Conservation (phyloP, 495 filamentous ascomycete species). For the Baudoinia panamericana region DNA sequence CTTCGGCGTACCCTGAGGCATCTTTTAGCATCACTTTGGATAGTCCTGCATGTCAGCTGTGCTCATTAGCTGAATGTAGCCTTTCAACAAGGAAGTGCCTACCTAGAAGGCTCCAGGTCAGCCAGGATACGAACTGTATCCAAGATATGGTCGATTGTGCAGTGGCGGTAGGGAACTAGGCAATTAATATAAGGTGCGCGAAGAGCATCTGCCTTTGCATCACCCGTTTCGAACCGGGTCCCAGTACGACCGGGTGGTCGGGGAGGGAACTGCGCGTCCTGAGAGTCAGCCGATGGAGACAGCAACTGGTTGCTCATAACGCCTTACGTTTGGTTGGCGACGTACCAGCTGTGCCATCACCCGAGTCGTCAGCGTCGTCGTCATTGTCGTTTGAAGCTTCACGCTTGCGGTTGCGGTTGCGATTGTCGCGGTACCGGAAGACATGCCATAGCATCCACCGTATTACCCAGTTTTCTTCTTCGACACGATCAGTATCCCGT, state of each 20-base stretch:
- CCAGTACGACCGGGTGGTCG: not conserved
- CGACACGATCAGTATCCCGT: slow-evolving; percentile 17
- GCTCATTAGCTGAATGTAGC: too few species aligned
- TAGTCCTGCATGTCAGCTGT: too few species aligned
- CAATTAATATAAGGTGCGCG: not conserved
- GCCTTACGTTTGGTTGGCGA: slow-evolving; percentile 1
- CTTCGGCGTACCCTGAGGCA: too few species aligned
- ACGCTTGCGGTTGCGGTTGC: slow-evolving; percentile 18
- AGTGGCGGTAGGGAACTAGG: too few species aligned
- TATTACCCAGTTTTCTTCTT: slow-evolving; percentile 31
- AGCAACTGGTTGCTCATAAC: too few species aligned
- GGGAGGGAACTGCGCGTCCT: not conserved
- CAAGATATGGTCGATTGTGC: too few species aligned
- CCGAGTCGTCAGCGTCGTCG: slow-evolving; percentile 6
- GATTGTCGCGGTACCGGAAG: slow-evolving; percentile 31
- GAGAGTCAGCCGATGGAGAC: too few species aligned
- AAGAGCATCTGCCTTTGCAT: slow-evolving; percentile 1
- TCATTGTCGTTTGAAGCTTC: not conserved
- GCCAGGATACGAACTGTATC: too few species aligned
- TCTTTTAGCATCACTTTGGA: too few species aligned
- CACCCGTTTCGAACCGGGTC: slow-evolving; percentile 8
- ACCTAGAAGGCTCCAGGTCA: too few species aligned
- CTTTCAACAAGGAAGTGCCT: too few species aligned
- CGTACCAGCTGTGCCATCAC: not conserved
- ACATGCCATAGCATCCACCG: slow-evolving; percentile 31